Base-by-base conservation (phyloP, 108 stramenopile genomes). In the Cylindrotheca fusiformis region DNA sequence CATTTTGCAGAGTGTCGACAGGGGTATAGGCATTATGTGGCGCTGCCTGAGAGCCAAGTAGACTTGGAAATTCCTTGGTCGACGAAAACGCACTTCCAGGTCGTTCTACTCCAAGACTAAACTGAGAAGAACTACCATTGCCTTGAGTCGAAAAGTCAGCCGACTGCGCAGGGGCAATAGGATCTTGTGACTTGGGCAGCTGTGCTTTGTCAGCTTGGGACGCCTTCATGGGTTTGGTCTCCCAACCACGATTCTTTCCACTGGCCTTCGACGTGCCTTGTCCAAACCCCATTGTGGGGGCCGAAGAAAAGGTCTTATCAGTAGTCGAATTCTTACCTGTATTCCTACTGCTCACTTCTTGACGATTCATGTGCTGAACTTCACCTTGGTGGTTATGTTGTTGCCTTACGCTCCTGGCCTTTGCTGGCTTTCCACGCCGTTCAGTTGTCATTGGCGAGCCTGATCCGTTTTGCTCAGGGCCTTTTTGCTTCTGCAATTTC, bases 221-320 rank as follows among this genome's bases (percentile, higher is more conserved):
- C 36, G 10, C 6, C 21, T 48, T 61, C 24, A 12, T 48, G 17
- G 47, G 4, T 52, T 82, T 87, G 25, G 63, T 82, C 57, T 87
- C 86, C 86, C 86, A 87, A 22, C 86, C 83, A 41, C 86, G 75
- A 55, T 81, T 81, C 45, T 72, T 77, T 48, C 65, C 60, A 48
- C n/a, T 44, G 3, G 31, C 67, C 36, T 53, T 60, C 22, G 56
- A 28, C 1, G 48, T 23, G 19, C 32, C 14, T 41, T 41, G 36
- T n/a, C n/a, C n/a, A n/a, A n/a, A 27, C 52, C 31, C 23, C 27
- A 21, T 20, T 4, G 51, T 14, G 22, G 52, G 14, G 36, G 31
- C 48, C n/a, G 48, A 47, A 41, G 67, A 23, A 28, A 29, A n/a
- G 20, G 6, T 18, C 26, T 29, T 5, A 28, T 41, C 14, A 14